phyloP scores from a whole-genome alignment of 805 yeast species.

The Vanderwaltozyma polyspora region DNA sequence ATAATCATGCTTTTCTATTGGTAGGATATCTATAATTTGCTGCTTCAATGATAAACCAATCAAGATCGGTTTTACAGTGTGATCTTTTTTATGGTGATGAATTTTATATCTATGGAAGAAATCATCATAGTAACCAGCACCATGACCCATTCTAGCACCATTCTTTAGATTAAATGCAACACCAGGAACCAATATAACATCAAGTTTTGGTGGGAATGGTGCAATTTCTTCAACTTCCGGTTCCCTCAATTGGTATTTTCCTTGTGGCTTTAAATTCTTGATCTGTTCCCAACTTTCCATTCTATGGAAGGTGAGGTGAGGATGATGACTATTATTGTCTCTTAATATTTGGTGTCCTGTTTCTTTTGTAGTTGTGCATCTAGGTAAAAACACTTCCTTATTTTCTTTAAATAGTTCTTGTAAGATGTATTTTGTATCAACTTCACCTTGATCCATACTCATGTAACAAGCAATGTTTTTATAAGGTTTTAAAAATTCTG shows the following conservation, averaged over 20 bases:
- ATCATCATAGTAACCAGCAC: constrained; percentile 87
- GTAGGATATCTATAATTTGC: constrained; percentile 18
- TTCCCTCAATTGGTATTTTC: constrained; percentile 56
- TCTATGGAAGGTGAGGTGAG: constrained; percentile 47
- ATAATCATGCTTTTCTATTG: constrained; percentile 23
- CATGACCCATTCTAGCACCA: constrained; percentile 70
- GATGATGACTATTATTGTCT: constrained; percentile 16
- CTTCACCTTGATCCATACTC: constrained; percentile 66
- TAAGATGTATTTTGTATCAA: constrained; percentile 49
- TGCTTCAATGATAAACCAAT: constrained; percentile 23
- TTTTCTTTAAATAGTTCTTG: constrained; percentile 36
- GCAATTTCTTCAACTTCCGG: constrained; percentile 34
- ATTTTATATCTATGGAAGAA: constrained; percentile 40
- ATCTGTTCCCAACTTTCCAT: constrained; percentile 36
- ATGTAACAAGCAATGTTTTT: constrained; percentile 51
- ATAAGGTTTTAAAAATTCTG: constrained; percentile 6
- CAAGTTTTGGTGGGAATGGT: constrained; percentile 34
- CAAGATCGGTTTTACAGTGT: constrained; percentile 20
- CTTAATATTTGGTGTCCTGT: constrained; percentile 22
- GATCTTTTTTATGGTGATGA: constrained; percentile 7
- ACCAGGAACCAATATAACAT: constrained; percentile 73
- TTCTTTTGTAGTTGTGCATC: constrained; percentile 30
- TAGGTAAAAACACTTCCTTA: constrained; percentile 50
- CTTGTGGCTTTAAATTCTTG: constrained; percentile 44
- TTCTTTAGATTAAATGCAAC: constrained; percentile 46